Conservation (phyloP, 805 yeast genomes). For the Hanseniaspora pseudoguilliermondii region DNA sequence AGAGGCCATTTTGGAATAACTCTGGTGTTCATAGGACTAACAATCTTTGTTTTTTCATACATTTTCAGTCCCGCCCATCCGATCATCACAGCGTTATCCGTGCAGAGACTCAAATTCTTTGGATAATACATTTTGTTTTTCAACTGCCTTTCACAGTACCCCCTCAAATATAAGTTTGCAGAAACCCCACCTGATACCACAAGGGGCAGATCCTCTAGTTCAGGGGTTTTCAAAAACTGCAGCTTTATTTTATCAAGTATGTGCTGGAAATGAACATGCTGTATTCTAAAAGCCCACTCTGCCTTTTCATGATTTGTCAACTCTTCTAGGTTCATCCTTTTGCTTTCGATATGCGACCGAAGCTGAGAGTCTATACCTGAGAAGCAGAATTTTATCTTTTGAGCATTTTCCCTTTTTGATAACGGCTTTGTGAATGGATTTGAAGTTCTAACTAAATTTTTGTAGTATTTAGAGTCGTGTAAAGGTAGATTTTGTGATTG, state of each 20-base stretch:
- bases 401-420: conserved; percentile 64
- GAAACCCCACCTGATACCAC: conserved; percentile 95
- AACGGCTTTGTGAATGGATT: conserved; percentile 40
- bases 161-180: conserved; percentile 49
- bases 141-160: conserved; percentile 34
- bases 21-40: conserved; percentile 41
- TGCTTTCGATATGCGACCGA: not conserved
- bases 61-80: conserved; percentile 95
- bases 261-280: conserved; percentile 60
- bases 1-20: conserved; percentile 81
- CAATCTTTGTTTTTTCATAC: conserved; percentile 35
- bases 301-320: conserved; percentile 16
- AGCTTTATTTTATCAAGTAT: conserved; percentile 48
- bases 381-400: not conserved
- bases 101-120: conserved; percentile 46
- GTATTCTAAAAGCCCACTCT: conserved; percentile 42
- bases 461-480: not conserved
- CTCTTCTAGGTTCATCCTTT: not conserved
- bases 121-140: conserved; percentile 4
- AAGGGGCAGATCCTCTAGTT: conserved; percentile 31
- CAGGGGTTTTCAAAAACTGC: conserved; percentile 30
- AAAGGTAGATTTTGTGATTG: conserved; percentile 20
- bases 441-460: conserved; percentile 10
- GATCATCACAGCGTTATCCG: conserved; percentile 94
- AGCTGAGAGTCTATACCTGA: conserved; percentile 6